phyloP scores from a whole-genome alignment of 306 rosid species.

The Leucaena leucocephala region DNA sequence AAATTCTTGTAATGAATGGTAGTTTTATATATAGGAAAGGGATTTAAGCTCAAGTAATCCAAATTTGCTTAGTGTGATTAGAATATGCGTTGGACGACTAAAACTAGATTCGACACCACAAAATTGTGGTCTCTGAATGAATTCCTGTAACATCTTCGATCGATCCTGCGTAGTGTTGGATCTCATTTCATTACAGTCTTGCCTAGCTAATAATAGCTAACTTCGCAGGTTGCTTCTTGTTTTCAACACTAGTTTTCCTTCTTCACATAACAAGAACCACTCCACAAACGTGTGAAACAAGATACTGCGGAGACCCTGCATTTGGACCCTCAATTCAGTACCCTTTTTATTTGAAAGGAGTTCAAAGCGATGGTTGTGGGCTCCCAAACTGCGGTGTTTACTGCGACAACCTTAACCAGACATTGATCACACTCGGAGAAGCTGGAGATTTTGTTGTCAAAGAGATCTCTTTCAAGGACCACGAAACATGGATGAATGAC shows the following conservation, averaged over 20 bases:
- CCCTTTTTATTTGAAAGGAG: slow-evolving; percentile 44
- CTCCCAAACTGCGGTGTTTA: slow-evolving; percentile 26
- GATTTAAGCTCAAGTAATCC: not conserved
- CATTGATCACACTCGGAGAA: slow-evolving; percentile 4
- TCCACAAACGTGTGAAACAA: slow-evolving; percentile 15
- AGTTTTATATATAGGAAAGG: not conserved
- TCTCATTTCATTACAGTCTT: not conserved
- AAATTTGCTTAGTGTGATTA: not conserved
- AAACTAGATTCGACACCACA: not conserved
- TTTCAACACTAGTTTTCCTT: slow-evolving; percentile 14
- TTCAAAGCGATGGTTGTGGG: not conserved
- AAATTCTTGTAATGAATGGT: not conserved
- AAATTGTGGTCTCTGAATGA: not conserved
- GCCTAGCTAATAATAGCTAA: slow-evolving; percentile 19
- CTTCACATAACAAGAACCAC: slow-evolving; percentile 16
- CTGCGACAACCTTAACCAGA: slow-evolving; percentile 6
- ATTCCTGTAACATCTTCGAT: not conserved
- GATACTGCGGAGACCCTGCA: not conserved
- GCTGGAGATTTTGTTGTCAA: slow-evolving; percentile 15
- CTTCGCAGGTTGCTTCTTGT: slow-evolving; percentile 14
- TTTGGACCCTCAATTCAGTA: slow-evolving; percentile 5
- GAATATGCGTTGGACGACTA: not conserved
- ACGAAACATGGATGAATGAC: slow-evolving; percentile 25
- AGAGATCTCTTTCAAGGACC: not conserved
- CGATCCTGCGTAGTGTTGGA: not conserved